Evolutionary conservation across 805 yeast genomes (phyloP).

Genomic region (Starmerella davenportii): DNA sequence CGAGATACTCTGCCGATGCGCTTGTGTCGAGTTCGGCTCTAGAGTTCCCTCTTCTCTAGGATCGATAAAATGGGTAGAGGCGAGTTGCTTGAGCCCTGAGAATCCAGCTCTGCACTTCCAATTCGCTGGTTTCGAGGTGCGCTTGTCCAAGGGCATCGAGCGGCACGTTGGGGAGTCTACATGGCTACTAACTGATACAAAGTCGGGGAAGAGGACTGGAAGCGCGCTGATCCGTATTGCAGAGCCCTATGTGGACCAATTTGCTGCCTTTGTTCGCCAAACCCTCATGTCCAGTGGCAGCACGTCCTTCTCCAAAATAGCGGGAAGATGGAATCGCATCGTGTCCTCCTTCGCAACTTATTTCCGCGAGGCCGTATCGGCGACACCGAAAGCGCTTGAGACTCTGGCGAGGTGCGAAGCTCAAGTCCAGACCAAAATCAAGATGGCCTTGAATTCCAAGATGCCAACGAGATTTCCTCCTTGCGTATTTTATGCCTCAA

Average conservation of each 20-base stretch:
- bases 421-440: conserved; percentile 80
- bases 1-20: background rate
- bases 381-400: conserved; percentile 64
- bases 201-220: conserved; percentile 71
- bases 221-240: conserved; percentile 74
- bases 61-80: conserved; percentile 60
- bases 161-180: conserved; percentile 49
- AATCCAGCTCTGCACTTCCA: conserved; percentile 77
- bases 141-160: conserved; percentile 32
- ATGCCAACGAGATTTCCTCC: conserved; percentile 99
- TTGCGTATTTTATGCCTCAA: conserved; percentile 94
- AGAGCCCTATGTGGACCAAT: conserved; percentile 57
- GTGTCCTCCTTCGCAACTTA: conserved; percentile 71
- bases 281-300: conserved; percentile 91
- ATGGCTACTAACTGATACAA: conserved; percentile 66
- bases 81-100: conserved; percentile 77
- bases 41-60: conserved; percentile 65
- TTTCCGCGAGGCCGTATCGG: conserved; percentile 79
- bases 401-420: conserved; percentile 80
- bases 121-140: conserved; percentile 88
- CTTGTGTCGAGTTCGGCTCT: conserved; percentile 39
- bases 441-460: conserved; percentile 86
- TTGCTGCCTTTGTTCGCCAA: conserved; percentile 71
- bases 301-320: conserved; percentile 83
- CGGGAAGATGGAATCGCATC: conserved; percentile 91